Base-by-base conservation (phyloP, 257 asterid genomes). In the Solanum peruvianum region DNA sequence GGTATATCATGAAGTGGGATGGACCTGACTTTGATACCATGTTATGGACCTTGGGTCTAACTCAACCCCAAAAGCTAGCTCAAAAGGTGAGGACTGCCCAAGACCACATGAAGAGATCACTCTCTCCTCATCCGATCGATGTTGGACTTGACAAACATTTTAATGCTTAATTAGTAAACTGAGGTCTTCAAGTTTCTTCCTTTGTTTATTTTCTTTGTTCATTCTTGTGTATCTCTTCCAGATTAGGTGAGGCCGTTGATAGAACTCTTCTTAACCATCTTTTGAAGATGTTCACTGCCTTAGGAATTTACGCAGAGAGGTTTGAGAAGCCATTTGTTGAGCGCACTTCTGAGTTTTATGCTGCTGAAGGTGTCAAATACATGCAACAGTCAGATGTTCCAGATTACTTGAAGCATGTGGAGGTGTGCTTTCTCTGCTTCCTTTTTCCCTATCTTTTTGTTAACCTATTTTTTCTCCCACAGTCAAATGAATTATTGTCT, bases 331-430 rank as follows among this genome's bases (percentile, higher is more conserved):
- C 97, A 82, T 97, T 97, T 91, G 96, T 97, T 81, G 96, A 96
- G 91, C 89, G 94, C 47, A 97, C 99, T 56, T 94, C 99, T n/a
- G 99, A 95, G 89, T 97, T 96, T 92, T 97, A 96, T 92, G 99
- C 97, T 86, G 92, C 99, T 49, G 99, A 97, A 91, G 98, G 99
- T 85, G 96, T 92, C 85, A 97, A 93, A 89, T 96, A 92, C 92
- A 97, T 97, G 99, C 99, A 97, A 86, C 98, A 91, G 89, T 94
- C 98, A 10, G 99, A 97, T 90, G 96, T 96, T 91, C 98, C 98
- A 56, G 99, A 93, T 90, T 96, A 96, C 88, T 86, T 97, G 89
- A 94, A 96, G 90, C 99, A 96, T 86, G 98, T 94, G 5, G 99
- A 97, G 98, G 99, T 97, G 86, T 71, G 90, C 58, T 85, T 83